phyloP scores from a whole-genome alignment of 371 early-diverging fungal genomes.

The Dichotomocladium elegans region DNA sequence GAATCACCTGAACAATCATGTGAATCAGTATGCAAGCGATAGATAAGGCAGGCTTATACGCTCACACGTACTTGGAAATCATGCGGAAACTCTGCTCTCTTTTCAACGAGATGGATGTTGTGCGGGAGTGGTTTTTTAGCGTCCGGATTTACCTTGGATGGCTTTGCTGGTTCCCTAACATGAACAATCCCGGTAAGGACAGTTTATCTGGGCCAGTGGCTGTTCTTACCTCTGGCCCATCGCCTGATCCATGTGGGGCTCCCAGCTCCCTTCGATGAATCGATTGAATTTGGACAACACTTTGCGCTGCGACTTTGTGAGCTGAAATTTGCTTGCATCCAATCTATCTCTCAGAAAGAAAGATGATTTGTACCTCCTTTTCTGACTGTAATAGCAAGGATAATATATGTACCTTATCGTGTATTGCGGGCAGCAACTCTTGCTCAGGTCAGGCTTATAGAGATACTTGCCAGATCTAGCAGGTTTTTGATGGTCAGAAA shows the following conservation, averaged over 20 bases:
- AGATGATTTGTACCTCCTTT: neutral
- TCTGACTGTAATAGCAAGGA: neutral
- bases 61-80: slow-evolving; percentile 23
- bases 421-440: slow-evolving; percentile 70
- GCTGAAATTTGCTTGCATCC: slow-evolving; percentile 41
- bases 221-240: slow-evolving; percentile 1
- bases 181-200: neutral
- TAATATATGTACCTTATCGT: slow-evolving; percentile 51
- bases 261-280: slow-evolving; percentile 45
- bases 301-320: slow-evolving; percentile 69
- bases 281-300: slow-evolving; percentile 58
- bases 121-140: slow-evolving; percentile 1
- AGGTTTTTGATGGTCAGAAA: slow-evolving; percentile 22
- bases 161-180: neutral
- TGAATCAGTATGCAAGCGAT: neutral
- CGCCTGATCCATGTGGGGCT: slow-evolving; percentile 12
- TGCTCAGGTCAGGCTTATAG: slow-evolving; percentile 59
- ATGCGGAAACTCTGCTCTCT: slow-evolving; percentile 11
- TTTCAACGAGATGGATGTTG: slow-evolving; percentile 7
- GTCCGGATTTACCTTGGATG: slow-evolving; percentile 6
- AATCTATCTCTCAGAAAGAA: slow-evolving; percentile 30
- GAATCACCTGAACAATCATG: slow-evolving; percentile 29
- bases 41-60: neutral
- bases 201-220: neutral
- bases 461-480: slow-evolving; percentile 59